Conservation (phyloP, 2,329 filamentous ascomycete genomes). For the Cladosporium sp. region DNA sequence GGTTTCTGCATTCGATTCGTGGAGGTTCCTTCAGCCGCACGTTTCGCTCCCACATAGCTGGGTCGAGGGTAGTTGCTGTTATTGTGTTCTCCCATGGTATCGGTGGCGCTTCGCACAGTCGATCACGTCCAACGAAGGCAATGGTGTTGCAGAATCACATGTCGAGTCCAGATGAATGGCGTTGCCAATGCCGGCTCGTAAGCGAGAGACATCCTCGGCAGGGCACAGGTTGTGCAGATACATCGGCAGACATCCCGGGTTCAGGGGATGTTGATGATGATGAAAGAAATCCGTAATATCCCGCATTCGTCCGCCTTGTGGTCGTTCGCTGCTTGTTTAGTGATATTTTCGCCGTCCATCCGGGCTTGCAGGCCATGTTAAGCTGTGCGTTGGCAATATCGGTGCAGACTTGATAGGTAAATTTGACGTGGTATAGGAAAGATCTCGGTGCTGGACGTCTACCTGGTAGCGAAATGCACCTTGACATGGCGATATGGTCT, state of each 20-base stretch:
- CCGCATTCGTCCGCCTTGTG: background rate
- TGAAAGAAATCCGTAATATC: too few species aligned
- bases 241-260: conserved; percentile 2
- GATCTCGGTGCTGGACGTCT: background rate
- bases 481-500: background rate
- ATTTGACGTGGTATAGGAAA: background rate
- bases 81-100: background rate
- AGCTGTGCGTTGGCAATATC: background rate
- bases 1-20: background rate
- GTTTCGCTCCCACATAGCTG: background rate
- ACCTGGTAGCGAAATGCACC: background rate
- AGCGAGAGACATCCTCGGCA: background rate
- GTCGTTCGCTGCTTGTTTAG: background rate
- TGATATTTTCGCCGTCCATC: background rate
- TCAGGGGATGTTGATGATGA: background rate
- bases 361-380: background rate
- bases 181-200: background rate
- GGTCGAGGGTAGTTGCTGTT: background rate
- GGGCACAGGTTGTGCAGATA: background rate
- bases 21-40: background rate
- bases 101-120: background rate
- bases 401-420: background rate
- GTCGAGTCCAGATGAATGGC: background rate
- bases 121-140: background rate
- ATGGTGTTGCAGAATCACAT: background rate